Base-by-base conservation (phyloP, 1,284 basidiomycete species). In the Acaromyces ingoldii region DNA sequence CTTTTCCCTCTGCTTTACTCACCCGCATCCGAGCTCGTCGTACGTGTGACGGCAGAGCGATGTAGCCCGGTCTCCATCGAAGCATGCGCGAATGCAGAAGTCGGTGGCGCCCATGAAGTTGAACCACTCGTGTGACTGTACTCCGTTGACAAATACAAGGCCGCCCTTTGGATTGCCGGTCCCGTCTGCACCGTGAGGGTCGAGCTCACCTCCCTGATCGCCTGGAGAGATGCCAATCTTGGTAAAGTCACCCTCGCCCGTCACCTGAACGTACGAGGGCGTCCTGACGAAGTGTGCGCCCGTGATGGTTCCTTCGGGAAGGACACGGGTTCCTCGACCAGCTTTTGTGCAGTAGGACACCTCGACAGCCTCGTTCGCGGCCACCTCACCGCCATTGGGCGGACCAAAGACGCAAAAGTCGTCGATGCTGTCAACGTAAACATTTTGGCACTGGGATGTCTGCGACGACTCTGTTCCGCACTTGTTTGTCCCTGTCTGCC, bases 241-340 rank as follows among this genome's bases (percentile, higher is more conserved):
- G 54, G 73, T 76, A 24, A 77, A 74, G 55, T 70, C 64, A 3
- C 68, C 68, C 13, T 38, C 25, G 26, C 83, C 86, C 43, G 83
- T 84, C 50, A 86, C 76, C 70, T 87, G 85, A 21, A 87, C 79
- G 67, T 83, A 87, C 73, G 84, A 82, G 25, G 65, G 82, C 5
- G 88, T 82, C 67, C 82, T 78, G 50, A 83, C 78, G 59, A 83
- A 84, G 71, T 87, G 86, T 15, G 83, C 87, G 50, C 84, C 83
- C 15, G 77, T 79, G 70, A 90, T 83, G 15, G 86, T 78, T 17
- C 85, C 87, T 53, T 84, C 80, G n/a, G 88, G 88, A 61, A 91
- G 87, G 56, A 88, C 74, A 39, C 85, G 83, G 3, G 84, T 83
- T 39, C 48, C 58, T 31, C 56, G 52, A 29, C 63, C 63, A 6